Percentiles rank a stretch among this genome's conserved stretches.
Conservation (phyloP, 768 basidiomycete genomes). For the Amanita jacksonii region DNA sequence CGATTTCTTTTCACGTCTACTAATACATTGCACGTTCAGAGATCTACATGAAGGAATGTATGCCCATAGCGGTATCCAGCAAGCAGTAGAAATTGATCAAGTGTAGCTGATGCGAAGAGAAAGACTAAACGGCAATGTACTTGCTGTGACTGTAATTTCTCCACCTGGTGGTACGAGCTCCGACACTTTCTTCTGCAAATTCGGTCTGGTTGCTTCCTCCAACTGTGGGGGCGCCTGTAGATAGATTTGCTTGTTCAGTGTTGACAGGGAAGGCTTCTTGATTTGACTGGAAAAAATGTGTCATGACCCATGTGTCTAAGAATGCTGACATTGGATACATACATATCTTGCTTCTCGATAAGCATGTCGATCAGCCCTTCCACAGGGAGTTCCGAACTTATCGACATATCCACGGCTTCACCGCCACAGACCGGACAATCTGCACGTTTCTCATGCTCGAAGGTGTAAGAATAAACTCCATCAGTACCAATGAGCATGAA, state of each 20-base stretch:
- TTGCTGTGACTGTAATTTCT: slow-evolving; percentile 83
- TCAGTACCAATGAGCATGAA: slow-evolving; percentile 98
- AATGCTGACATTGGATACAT: slow-evolving; percentile 23
- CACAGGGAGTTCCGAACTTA: slow-evolving; percentile 67
- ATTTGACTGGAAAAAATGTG: slow-evolving; percentile 60
- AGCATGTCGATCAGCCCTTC: slow-evolving; percentile 85
- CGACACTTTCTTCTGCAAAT: slow-evolving; percentile 76
- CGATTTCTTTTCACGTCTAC: no score
- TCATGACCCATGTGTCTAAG: slow-evolving; percentile 6
- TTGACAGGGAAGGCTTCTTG: slow-evolving; percentile 89
- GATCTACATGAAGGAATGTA: slow-evolving; percentile 96
- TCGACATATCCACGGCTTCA: slow-evolving; percentile 64
- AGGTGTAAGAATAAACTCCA: slow-evolving; percentile 94
- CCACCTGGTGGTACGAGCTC: slow-evolving; percentile 73
- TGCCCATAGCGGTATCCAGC: background rate
- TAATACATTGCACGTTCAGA: slow-evolving; percentile 95
- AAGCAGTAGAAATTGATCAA: slow-evolving; percentile 7
- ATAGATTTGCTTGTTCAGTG: slow-evolving; percentile 70
- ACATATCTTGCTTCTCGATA: slow-evolving; percentile 87
- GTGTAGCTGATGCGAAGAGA: slow-evolving; percentile 54
- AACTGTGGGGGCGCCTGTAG: slow-evolving; percentile 91
- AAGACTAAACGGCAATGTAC: slow-evolving; percentile 79
- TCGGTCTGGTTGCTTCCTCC: slow-evolving; percentile 82
- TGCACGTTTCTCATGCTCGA: slow-evolving; percentile 84
- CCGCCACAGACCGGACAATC: slow-evolving; percentile 99